Percentiles rank a stretch among this genome's conserved stretches.
These are phyloP conservation scores for Mucor velutinosus DNA, from an alignment of 371 early-diverging fungal species.

Conservation along the genomic window DNA sequence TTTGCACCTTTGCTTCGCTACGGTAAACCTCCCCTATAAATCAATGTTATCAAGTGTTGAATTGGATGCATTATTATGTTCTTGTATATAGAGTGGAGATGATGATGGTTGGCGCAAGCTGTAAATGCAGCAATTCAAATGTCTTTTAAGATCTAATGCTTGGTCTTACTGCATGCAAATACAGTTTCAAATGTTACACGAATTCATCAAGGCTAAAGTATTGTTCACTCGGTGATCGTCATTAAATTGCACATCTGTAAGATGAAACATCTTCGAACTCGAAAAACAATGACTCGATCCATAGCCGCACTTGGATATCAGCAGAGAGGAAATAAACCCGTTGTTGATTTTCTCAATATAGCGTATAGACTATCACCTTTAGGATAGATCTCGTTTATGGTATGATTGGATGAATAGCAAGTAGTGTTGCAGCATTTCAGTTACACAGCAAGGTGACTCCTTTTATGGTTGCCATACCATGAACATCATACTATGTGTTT, in stretches of 20 bases:
- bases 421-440: background rate
- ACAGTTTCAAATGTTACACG: background rate
- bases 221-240: background rate
- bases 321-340: background rate
- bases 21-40: no score
- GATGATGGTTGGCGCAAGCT: no score
- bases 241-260: background rate
- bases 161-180: background rate
- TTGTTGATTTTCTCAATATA: background rate
- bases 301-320: no score
- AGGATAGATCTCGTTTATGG: background rate
- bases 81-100: no score
- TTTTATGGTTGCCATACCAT: constrained; percentile 1
- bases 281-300: background rate
- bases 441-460: constrained; percentile 5
- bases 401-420: background rate
- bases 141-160: no score
- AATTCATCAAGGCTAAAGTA: background rate
- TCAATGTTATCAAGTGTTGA: no score
- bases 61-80: no score
- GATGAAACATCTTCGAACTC: background rate
- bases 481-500: background rate
- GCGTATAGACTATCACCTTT: background rate
- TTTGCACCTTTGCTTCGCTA: no score
- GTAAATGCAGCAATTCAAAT: no score